Conservation (phyloP, 768 basidiomycete genomes). For the Amanita pseudoporphyria region DNA sequence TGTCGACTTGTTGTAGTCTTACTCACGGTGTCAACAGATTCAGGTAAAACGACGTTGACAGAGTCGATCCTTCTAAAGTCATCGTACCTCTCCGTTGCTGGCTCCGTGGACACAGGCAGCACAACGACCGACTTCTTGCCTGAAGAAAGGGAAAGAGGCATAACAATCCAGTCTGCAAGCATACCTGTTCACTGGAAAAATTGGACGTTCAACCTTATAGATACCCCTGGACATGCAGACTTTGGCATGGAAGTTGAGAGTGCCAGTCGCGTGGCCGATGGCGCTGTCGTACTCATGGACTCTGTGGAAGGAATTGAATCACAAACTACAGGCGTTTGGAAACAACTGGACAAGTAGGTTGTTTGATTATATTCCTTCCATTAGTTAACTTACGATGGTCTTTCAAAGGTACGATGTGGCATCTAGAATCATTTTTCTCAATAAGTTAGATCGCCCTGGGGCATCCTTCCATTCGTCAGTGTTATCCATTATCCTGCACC, state of each 20-base stretch:
- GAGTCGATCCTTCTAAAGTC: slow-evolving; percentile 79
- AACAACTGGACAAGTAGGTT: slow-evolving; percentile 70
- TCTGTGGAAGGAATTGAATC: slow-evolving; percentile 89
- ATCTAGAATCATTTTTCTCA: slow-evolving; percentile 72
- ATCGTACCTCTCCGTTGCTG: slow-evolving; percentile 59
- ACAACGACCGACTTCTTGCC: slow-evolving; percentile 88
- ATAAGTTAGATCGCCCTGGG: slow-evolving; percentile 83
- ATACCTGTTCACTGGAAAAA: slow-evolving; percentile 81
- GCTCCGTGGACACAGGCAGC: slow-evolving; percentile 83
- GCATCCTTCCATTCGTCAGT: slow-evolving; percentile 70
- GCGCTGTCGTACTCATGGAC: slow-evolving; percentile 81
- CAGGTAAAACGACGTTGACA: slow-evolving; percentile 83
- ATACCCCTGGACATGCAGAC: slow-evolving; percentile 89
- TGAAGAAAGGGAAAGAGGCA: slow-evolving; percentile 83
- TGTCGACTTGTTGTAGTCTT: neutral
- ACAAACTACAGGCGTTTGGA: slow-evolving; percentile 86
- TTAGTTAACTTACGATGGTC: neutral
- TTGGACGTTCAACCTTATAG: slow-evolving; percentile 82
- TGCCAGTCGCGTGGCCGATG: slow-evolving; percentile 84
- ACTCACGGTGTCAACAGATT: slow-evolving; percentile 38
- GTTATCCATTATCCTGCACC: slow-evolving; percentile 62
- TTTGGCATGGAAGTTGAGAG: slow-evolving; percentile 98
- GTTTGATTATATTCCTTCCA: slow-evolving; percentile 8
- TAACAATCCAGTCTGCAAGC: slow-evolving; percentile 88
- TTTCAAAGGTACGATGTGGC: slow-evolving; percentile 62